Evolutionary conservation across 2,329 filamentous ascomycete species (phyloP), one percentile per base, ranked within the genome.

Genomic region (Exophiala aquamarina): DNA sequence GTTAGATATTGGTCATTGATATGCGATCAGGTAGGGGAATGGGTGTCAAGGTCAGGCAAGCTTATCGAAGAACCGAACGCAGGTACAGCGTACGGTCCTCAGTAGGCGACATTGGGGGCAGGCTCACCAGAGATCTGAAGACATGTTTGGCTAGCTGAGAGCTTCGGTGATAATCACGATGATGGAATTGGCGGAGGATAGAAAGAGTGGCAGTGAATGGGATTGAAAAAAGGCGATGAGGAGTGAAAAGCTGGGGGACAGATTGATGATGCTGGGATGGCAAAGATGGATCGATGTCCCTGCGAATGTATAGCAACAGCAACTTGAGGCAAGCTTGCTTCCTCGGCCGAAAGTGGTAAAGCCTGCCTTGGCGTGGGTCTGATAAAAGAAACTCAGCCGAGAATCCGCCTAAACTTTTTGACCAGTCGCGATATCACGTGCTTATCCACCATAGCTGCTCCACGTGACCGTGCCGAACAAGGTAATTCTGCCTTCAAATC

Each of bases 111-210:
- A 59, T 47, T 50, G 57, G 50, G 50, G 61, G 67, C 67, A 67
- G 67, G 82, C 86, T 75, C 80, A 93, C 88, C 88, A 93, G 70
- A 86, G 80, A 77, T 91, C 87, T 65, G 85, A 76, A 70, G 83
- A 73, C 87, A 93, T 92, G 66, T 74, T n/a, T 85, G 77, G 63
- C 60, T 58, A 62, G 23, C 6, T 26, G 23, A 26, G 11, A 11
- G 23, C 11, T 6, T 26, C 11, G 6, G 23, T 26, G 23, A 26
- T 26, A 11, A 11, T 26, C 23, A 26, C 23, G 11, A 26, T 6
- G 23, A 26, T 26, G 23, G 11, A 26, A 26, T 26, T 11, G 23
- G 23, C 11, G 23, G 11, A 26, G 11, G 23, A 11, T 26, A 26
- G 23, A 26, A 11, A 26, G 23, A 38, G 21, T 38, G 40, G 28